Evolutionary conservation across 1,284 basidiomycete species (phyloP).

Genomic region (Apiotrichum siamense): DNA sequence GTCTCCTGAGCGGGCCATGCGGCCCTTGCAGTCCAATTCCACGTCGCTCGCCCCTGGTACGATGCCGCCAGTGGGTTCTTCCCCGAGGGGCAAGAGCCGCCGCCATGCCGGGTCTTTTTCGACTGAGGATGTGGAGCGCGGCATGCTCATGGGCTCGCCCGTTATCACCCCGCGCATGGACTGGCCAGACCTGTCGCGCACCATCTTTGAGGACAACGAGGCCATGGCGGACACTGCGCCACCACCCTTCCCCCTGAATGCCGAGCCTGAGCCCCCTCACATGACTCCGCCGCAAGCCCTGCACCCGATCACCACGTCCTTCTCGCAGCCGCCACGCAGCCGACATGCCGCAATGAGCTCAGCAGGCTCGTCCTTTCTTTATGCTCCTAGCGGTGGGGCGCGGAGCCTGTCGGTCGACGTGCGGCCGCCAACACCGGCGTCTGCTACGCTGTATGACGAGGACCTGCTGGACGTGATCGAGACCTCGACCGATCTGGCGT

Average conservation of each 20-base stretch:
- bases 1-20: constrained; percentile 2
- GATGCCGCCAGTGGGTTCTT: constrained; percentile 8
- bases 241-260: constrained; percentile 15
- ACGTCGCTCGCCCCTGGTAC: neutral
- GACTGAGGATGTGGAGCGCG: constrained; percentile 80
- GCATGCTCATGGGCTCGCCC: constrained; percentile 62
- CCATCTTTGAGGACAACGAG: constrained; percentile 13
- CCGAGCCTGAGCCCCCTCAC: constrained; percentile 10
- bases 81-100: constrained; percentile 52
- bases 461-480: constrained; percentile 50
- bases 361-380: constrained; percentile 25
- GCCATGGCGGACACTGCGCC: neutral
- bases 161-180: constrained; percentile 9
- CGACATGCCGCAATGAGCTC: constrained; percentile 34
- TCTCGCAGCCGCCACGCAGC: constrained; percentile 16
- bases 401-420: constrained; percentile 42
- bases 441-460: constrained; percentile 47
- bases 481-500: constrained; percentile 48
- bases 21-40: neutral
- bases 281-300: neutral
- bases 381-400: neutral
- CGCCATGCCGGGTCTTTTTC: constrained; percentile 90
- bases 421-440: constrained; percentile 43
- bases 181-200: constrained; percentile 10
- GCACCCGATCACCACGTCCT: constrained; percentile 18